Base-by-base conservation (phyloP, 139 green algal species). In the Chlamydomonas eustigma region DNA sequence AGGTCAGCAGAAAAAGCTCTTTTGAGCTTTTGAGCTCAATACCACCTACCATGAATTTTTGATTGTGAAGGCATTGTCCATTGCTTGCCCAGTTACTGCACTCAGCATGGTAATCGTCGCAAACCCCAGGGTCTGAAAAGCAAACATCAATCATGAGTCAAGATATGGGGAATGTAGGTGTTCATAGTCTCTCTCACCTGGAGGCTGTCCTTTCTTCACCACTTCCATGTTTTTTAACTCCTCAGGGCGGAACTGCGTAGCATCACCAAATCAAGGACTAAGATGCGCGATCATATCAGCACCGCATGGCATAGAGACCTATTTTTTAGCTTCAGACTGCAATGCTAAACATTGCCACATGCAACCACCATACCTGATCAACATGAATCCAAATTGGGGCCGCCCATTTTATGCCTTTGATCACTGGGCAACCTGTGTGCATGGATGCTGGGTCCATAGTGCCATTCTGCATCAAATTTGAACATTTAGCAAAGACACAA, bases 401-500 rank as follows among this genome's bases (percentile, higher is more conserved):
- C 22, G 12, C 68, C 68, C 68, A 96, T 80, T 96, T 96, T 69
- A 89, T 76, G 1, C 92, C 91, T 28, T 81, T 64, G 2, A 91
- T 64, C 25, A 94, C 87, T 1, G 92, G 92, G 81, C 92, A 97
- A 52, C 90, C 85, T 3, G 83, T 83, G 80, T 90, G 85, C 81
- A 88, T 74, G 25, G 35, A 73, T 18, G 74, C 38, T 12, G 73
- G 51, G 66, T 91, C 86, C 68, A 75, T 75, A 5, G 68, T 75
- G 24, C 65, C 65, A 44, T 72, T 72, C 52, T 68, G 44, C 44
- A 58, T 12, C 44, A 58, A 18, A 58, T 58, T 12, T 58, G 44
- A 28, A 58, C n/a, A n/a, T n/a, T n/a, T n/a, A n/a, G n/a, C n/a
- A n/a, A n/a, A n/a, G n/a, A n/a, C n/a, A n/a, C n/a, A n/a, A n/a